Conservation (phyloP, 257 asterid genomes). For the Penstemon barbatus region DNA sequence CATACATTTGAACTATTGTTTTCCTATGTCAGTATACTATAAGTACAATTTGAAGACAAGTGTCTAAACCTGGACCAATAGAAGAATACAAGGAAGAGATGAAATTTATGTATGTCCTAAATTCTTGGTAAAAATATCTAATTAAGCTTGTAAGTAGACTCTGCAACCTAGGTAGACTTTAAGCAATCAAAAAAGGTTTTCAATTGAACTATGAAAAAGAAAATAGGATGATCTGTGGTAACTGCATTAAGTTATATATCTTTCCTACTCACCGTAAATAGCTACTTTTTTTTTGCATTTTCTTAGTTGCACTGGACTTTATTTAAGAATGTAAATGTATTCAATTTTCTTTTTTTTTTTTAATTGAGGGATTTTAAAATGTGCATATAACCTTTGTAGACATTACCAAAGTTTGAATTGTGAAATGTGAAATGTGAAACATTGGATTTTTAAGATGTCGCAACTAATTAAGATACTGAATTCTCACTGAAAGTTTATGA, state of each 20-base stretch:
- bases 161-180: neutral
- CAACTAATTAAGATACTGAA: neutral
- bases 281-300: neutral
- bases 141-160: neutral
- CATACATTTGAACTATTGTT: too few species aligned
- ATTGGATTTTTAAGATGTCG: neutral
- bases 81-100: neutral
- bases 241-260: neutral
- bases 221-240: neutral
- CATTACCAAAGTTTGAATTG: neutral
- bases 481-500: neutral
- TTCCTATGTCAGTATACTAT: too few species aligned
- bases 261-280: neutral
- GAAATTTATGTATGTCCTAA: neutral
- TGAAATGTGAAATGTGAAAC: slow-evolving; percentile 5
- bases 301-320: too few species aligned
- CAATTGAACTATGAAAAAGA: neutral
- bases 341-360: neutral
- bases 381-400: neutral
- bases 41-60: too few species aligned
- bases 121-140: neutral
- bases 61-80: too few species aligned
- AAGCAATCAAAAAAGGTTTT: slow-evolving; percentile 1
- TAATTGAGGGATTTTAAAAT: neutral
- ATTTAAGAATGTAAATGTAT: slow-evolving; percentile 15